Evolutionary conservation across 1,139 yeast genomes (phyloP).

Genomic region (Kodamaea ohmeri): DNA sequence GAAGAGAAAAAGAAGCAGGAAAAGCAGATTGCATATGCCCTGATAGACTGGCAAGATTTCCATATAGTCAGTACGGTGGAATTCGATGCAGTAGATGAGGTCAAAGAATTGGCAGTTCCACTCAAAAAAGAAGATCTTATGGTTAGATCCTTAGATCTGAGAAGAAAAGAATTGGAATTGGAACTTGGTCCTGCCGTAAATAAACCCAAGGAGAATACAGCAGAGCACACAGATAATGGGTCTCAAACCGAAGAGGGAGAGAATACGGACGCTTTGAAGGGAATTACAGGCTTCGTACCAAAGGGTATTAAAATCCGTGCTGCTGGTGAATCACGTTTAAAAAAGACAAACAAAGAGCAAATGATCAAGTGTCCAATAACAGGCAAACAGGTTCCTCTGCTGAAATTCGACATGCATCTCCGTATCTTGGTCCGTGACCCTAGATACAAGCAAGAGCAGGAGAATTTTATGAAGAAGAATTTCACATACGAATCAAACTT

Average conservation of each 20-base stretch:
- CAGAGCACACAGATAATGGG: no score
- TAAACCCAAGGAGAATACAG: neutral
- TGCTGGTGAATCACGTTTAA: slow-evolving; percentile 65
- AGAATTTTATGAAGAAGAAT: slow-evolving; percentile 61
- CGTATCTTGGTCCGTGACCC: slow-evolving; percentile 77
- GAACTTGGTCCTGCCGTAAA: slow-evolving; percentile 4
- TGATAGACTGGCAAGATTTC: slow-evolving; percentile 88
- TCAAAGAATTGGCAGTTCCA: slow-evolving; percentile 61
- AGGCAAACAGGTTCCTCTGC: slow-evolving; percentile 65
- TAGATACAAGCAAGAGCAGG: slow-evolving; percentile 67
- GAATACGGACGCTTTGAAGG: no score
- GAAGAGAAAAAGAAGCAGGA: slow-evolving; percentile 31
- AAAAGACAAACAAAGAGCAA: slow-evolving; percentile 31
- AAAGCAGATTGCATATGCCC: slow-evolving; percentile 56
- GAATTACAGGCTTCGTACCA: slow-evolving; percentile 19
- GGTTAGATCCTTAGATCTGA: slow-evolving; percentile 54
- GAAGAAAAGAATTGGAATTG: slow-evolving; percentile 22
- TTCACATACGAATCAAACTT: slow-evolving; percentile 58
- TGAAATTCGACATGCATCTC: slow-evolving; percentile 70
- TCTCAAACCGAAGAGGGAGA: slow-evolving; percentile 5
- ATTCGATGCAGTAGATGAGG: slow-evolving; percentile 65
- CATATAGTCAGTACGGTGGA: slow-evolving; percentile 65
- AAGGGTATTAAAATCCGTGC: slow-evolving; percentile 64
- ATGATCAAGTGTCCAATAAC: slow-evolving; percentile 72
- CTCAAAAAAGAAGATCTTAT: slow-evolving; percentile 58